Evolutionary conservation across 2,329 filamentous ascomycete genomes (phyloP), one percentile per base, ranked within the genome.

Genomic region (Aureobasidium sp.): DNA sequence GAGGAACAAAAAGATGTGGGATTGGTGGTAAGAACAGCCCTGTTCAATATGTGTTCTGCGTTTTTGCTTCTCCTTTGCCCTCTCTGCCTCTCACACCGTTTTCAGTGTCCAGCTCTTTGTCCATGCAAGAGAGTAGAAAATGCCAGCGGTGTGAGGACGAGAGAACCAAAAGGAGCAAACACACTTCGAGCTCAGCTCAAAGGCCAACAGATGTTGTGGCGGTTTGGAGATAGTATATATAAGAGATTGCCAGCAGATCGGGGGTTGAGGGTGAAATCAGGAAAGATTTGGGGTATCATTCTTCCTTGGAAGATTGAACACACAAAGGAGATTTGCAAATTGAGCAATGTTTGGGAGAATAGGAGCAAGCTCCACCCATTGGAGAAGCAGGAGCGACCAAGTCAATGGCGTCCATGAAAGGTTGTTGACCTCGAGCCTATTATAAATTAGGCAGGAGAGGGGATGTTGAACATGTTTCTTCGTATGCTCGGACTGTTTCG

Each of bases 381-480:
- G 14, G 42, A 54, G n/a, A 54, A 27, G 50, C 11, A 27, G 16
- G 53, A 30, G n/a, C 29, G 16, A 57, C 30, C 53, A 57, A 57
- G 5, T 57, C 7, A 36, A 45, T 57, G 53, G 41, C 37, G 10
- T 27, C n/a, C 30, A 44, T 25, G n/a, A 57, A 44, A 39, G 54
- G 54, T 59, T 47, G 39, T 57, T 59, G 54, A 59, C 54, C 54
- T 59, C 57, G 57, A 59, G 45, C 57, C 44, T 42, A 50, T 49
- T 59, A 59, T 8, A 59, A 27, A 59, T 49, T 49, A 59, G 45
- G 44, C 57, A 42, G 30, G 45, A 59, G 45, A 59, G 29, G 57
- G 34, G 44, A 27, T 41, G n/a, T 41, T 59, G 44, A 59, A 44
- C 41, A 47, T 59, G 29, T 32, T 25, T 57, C n/a, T 37, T 39